Percentiles rank a stretch among this genome's conserved stretches.
phyloP scores from a whole-genome alignment of 108 stramenopile genomes.

The Skeletonema tropicum region DNA sequence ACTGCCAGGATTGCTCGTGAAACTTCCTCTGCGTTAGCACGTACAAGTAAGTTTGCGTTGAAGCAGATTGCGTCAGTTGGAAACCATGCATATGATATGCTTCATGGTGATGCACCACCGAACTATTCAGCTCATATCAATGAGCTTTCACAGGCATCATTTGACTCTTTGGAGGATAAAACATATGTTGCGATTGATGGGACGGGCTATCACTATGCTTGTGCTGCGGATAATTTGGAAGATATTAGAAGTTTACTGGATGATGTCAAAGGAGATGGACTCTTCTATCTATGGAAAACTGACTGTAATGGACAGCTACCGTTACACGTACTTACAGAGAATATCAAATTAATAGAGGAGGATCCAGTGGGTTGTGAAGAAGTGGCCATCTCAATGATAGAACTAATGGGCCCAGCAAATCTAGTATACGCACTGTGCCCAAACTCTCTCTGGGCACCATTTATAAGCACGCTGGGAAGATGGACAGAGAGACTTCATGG shows the following conservation, averaged over 20 bases:
- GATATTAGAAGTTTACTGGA: conserved; percentile 17
- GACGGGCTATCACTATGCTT: conserved; percentile 45
- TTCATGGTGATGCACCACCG: conserved; percentile 5
- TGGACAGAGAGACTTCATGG: conserved; percentile 37
- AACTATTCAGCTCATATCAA: background rate
- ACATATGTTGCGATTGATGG: conserved; percentile 7
- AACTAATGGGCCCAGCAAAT: conserved; percentile 37
- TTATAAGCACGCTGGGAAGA: conserved; percentile 26
- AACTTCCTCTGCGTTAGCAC: conserved; percentile 28
- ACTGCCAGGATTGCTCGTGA: conserved; percentile 18
- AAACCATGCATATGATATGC: conserved; percentile 22
- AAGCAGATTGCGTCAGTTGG: conserved; percentile 37
- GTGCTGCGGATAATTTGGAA: conserved; percentile 27
- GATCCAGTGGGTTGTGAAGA: conserved; percentile 32
- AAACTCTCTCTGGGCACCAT: conserved; percentile 30
- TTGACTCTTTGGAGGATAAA: conserved; percentile 19
- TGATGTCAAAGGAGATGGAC: background rate
- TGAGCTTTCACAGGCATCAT: conserved; percentile 4
- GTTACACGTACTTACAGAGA: conserved; percentile 35
- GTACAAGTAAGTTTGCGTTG: conserved; percentile 24
- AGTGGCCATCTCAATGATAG: conserved; percentile 21
- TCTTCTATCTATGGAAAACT: conserved; percentile 2
- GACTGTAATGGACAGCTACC: conserved; percentile 29
- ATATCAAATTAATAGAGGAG: conserved; percentile 19
- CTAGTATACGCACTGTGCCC: conserved; percentile 30